A percentile compares a stretch with the other conserved stretches of the same genome.
Evolutionary conservation across 345 rosid species (phyloP).

Genomic region (Corchorus olitorius): DNA sequence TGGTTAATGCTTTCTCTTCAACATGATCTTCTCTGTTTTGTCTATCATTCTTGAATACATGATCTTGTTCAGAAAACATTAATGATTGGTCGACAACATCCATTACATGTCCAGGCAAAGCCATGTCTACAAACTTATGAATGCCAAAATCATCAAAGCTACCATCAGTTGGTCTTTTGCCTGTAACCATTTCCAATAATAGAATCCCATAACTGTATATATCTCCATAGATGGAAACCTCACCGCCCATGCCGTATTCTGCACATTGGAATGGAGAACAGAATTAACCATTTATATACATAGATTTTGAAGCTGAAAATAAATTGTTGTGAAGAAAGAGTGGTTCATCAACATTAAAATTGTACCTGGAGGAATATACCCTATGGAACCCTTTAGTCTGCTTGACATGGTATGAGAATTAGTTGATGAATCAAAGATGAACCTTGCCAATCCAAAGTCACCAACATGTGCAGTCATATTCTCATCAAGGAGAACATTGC

Average conservation of each 20-base stretch:
- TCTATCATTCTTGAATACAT: neutral
- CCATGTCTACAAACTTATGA: constrained; percentile 17
- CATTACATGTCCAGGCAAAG: neutral
- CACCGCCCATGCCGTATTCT: constrained; percentile 29
- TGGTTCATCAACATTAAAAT: neutral
- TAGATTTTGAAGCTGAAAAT: neutral
- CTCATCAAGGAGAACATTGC: constrained; percentile 36
- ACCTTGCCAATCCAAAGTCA: constrained; percentile 50
- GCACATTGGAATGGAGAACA: neutral
- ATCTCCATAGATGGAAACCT: constrained; percentile 25
- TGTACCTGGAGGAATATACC: constrained; percentile 54
- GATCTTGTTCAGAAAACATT: neutral
- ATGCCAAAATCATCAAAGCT: constrained; percentile 6
- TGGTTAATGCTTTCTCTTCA: constrained; percentile 16
- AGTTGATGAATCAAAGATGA: constrained; percentile 23
- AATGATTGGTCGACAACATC: too few relatives aligned
- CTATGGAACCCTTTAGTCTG: constrained; percentile 47
- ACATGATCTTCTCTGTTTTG: neutral
- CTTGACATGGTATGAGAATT: constrained; percentile 36
- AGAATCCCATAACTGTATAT: constrained; percentile 31
- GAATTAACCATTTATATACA: neutral
- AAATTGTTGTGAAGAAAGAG: neutral
- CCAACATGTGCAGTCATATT: constrained; percentile 45
- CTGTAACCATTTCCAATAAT: constrained; percentile 27
- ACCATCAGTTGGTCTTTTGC: constrained; percentile 23